Percentiles rank a stretch among this genome's conserved stretches.
These are phyloP conservation scores for Leishmania arabica DNA, from an alignment of 208 protist genomes.

Conservation along the genomic window DNA sequence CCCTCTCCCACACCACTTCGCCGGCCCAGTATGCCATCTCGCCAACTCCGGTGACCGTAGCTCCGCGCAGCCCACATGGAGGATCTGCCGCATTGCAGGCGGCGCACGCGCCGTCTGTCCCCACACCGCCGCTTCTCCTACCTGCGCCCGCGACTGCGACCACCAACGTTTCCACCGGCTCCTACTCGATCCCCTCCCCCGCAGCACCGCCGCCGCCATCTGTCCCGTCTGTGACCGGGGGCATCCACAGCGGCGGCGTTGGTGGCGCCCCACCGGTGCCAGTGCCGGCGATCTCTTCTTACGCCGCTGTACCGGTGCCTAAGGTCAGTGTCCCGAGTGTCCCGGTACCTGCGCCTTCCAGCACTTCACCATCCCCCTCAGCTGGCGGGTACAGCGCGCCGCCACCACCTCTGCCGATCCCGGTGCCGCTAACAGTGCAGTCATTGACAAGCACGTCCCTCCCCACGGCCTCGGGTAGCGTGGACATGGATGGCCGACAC, in stretches of 20 bases:
- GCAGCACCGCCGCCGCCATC: background rate
- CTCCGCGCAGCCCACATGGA: constrained; percentile 6
- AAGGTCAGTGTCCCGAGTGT: constrained; percentile 8
- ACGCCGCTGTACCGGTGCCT: background rate
- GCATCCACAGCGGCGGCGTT: background rate
- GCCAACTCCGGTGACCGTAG: background rate
- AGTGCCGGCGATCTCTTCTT: constrained; percentile 3
- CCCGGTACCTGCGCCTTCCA: background rate
- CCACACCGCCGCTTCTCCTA: background rate
- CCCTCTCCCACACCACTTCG: constrained; percentile 22
- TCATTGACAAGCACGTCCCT: constrained; percentile 9
- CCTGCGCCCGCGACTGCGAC: background rate
- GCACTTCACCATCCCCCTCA: background rate
- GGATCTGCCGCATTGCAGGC: background rate
- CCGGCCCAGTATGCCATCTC: constrained; percentile 9
- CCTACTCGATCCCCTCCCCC: background rate
- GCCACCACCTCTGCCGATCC: constrained; percentile 1
- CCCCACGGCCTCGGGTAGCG: background rate
- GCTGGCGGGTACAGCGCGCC: background rate
- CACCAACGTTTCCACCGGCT: background rate
- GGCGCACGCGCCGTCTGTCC: constrained; percentile 6
- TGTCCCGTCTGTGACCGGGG: background rate
- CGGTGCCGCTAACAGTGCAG: constrained; percentile 28
- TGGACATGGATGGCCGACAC: background rate
- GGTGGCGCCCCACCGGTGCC: constrained; percentile 29